Evolutionary conservation across 257 asterid genomes (phyloP), one percentile per base, ranked within the genome.

Genomic region (Salvia splendens): DNA sequence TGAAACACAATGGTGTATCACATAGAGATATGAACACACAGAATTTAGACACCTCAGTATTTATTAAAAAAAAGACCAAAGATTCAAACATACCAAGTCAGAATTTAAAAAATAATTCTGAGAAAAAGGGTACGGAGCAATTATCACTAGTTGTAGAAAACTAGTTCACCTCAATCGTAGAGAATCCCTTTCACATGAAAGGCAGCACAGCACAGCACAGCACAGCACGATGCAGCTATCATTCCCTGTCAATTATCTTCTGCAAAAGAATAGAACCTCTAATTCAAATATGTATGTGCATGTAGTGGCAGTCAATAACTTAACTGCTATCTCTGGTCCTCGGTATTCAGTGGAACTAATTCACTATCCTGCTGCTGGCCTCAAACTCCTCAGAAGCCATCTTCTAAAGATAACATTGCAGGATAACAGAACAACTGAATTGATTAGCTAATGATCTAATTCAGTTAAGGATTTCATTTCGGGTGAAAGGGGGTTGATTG

Each of bases 361-460:
- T 93, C 99, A 59, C 95, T 85, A 67, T 85, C 99, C 69, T 77
- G 91, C 73, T 82, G 94, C 73, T 88, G 95, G 12, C 85, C 84
- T 78, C 92, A 81, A 73, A 75, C 80, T 81, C 83, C 86, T 86
- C 0, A 96, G 98, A 11, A 86, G 73, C 92, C 90, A 86, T 82
- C 86, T 86, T 57, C 85, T 85, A 20, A 80, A 54, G n/a, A n/a
- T n/a, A n/a, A n/a, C n/a, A 93, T 36, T 33, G 47, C 5, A 55
- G n/a, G n/a, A 57, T 11, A 50, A 40, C 59, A 8, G 9, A 32
- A 40, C 12, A 17, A 8, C 24, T 50, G 35, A 42, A 52, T 51
- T 16, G 17, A 43, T 65, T 32, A 50, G 38, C 10, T 35, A 17
- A 56, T 12, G 12, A 16, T 16, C 5, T 14, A 4, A 9, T 17